Conservation (phyloP, 257 asterid species). For the Verbena officinalis region DNA sequence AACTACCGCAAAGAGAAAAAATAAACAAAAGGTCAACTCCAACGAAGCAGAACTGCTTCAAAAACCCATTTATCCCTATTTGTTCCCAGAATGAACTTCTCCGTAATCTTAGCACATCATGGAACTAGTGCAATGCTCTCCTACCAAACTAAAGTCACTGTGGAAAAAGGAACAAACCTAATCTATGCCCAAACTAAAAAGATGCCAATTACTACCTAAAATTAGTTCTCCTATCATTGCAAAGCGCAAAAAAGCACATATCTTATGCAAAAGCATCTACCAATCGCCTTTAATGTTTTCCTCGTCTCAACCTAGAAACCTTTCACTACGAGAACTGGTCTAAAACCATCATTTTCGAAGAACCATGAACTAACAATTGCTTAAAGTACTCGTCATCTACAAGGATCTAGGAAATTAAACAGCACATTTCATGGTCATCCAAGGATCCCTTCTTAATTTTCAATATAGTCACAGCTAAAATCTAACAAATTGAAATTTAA, state of each 20-base stretch:
- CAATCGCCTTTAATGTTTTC: not conserved
- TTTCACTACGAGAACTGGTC: not conserved
- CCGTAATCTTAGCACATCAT: not conserved
- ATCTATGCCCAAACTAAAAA: not conserved
- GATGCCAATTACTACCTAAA: not conserved
- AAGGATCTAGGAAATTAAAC: not conserved
- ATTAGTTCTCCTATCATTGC: not conserved
- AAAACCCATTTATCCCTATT: not conserved
- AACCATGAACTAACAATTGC: not conserved
- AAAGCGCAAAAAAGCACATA: not conserved
- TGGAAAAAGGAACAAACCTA: not conserved
- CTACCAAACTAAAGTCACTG: not conserved
- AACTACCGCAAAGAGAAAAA: no score
- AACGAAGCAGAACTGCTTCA: no score
- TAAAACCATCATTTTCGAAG: not conserved
- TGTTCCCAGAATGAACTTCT: not conserved
- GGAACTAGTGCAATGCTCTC: not conserved
- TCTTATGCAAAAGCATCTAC: not conserved
- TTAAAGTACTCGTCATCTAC: not conserved
- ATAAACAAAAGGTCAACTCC: no score
- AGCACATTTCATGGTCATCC: constrained; percentile 1
- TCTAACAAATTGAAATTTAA: not conserved
- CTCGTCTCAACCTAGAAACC: no score
- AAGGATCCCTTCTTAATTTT: constrained; percentile 11
- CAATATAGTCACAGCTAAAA: not conserved